These are phyloP conservation scores for Hanseniaspora uvarum DNA, from an alignment of 1,139 yeast species.

Conservation along the genomic window DNA sequence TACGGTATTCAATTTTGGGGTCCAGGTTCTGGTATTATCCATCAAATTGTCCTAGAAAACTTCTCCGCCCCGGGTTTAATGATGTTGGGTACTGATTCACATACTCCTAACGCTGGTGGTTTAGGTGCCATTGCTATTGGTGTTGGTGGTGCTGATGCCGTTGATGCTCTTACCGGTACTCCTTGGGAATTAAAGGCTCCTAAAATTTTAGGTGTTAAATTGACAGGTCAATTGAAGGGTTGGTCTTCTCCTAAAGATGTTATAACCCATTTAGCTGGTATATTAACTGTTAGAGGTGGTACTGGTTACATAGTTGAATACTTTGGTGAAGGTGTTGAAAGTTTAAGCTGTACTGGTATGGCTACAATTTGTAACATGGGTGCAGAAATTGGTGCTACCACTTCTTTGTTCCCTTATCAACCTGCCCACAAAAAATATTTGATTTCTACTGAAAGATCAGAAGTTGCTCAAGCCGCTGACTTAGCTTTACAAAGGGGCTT, in stretches of 20 bases:
- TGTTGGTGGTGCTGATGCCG: conserved; percentile 99
- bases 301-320: conserved; percentile 93
- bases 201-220: conserved; percentile 77
- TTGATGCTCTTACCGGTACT: conserved; percentile 90
- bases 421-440: conserved; percentile 76
- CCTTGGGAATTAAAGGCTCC: conserved; percentile 99
- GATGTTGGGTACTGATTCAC: conserved; percentile 96
- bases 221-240: conserved; percentile 75
- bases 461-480: conserved; percentile 70
- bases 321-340: conserved; percentile 83
- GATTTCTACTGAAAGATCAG: conserved; percentile 67
- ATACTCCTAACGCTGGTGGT: conserved; percentile 97
- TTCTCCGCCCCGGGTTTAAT: conserved; percentile 88
- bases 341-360: conserved; percentile 94
- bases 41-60: conserved; percentile 91
- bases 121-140: conserved; percentile 95
- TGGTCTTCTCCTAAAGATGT: conserved; percentile 97
- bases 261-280: conserved; percentile 80
- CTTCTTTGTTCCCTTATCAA: conserved; percentile 92
- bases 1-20: conserved; percentile 98
- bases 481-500: conserved; percentile 53
- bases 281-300: conserved; percentile 91
- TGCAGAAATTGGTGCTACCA: conserved; percentile 97
- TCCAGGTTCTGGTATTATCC: conserved; percentile 97
- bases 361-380: conserved; percentile 99